Evolutionary conservation across 139 green algal genomes (phyloP).

Genomic region (Coccomyxa sp.): DNA sequence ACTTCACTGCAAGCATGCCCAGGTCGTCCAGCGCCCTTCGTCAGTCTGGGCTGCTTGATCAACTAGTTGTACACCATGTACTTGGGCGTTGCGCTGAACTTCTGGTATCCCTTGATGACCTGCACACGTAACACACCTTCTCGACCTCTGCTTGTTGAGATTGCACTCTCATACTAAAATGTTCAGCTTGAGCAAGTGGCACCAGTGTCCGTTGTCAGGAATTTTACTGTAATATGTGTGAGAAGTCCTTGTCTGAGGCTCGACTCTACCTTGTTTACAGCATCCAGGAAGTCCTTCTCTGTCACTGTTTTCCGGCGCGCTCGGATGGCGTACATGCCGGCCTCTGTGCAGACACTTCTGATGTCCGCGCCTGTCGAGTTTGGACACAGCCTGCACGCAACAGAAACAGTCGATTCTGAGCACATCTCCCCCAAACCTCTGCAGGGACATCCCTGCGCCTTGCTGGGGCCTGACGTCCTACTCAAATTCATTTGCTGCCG

Average conservation of each 20-base stretch:
- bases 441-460: too few species aligned
- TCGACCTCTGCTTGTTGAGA: too few species aligned
- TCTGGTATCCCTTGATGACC: constrained; percentile 98
- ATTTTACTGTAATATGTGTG: background rate
- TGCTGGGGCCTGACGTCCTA: too few species aligned
- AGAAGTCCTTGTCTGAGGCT: background rate
- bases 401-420: background rate
- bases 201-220: too few species aligned
- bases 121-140: constrained; percentile 10
- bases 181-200: too few species aligned
- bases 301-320: constrained; percentile 95
- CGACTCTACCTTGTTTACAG: constrained; percentile 89
- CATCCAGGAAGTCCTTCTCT: constrained; percentile 99
- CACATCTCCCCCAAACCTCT: too few species aligned
- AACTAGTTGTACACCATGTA: constrained; percentile 95
- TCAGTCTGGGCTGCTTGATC: background rate
- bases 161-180: too few species aligned
- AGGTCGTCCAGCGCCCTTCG: too few species aligned
- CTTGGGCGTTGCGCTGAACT: constrained; percentile 96
- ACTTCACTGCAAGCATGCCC: too few species aligned
- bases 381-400: constrained; percentile 69
- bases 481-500: background rate
- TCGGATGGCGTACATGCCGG: constrained; percentile 92
- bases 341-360: constrained; percentile 92
- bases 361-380: constrained; percentile 97